These are phyloP conservation scores for Pythium brachiatum DNA, from an alignment of 352 stramenopile genomes.

Conservation along the genomic window DNA sequence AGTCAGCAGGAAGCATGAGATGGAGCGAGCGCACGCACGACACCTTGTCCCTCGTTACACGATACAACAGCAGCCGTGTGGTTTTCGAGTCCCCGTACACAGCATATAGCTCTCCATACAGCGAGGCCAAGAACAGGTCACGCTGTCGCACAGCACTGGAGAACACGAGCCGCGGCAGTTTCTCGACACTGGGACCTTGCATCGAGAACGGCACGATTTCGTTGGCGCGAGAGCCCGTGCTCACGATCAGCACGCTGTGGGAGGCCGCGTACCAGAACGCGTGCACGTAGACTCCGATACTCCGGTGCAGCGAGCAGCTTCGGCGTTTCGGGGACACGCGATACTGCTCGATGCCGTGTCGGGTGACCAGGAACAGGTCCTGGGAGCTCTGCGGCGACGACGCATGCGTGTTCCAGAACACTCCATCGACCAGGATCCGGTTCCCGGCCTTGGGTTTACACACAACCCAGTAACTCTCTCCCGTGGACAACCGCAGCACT, in stretches of 20 bases:
- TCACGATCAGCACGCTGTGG: slow-evolving; percentile 66
- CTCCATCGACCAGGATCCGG: slow-evolving; percentile 49
- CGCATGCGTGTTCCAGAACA: slow-evolving; percentile 70
- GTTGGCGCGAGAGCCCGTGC: slow-evolving; percentile 67
- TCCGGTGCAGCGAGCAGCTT: slow-evolving; percentile 53
- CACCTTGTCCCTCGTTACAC: slow-evolving; percentile 58
- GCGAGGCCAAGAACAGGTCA: slow-evolving; percentile 57
- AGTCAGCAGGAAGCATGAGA: slow-evolving; percentile 59
- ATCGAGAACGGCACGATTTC: slow-evolving; percentile 76
- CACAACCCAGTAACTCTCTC: slow-evolving; percentile 62
- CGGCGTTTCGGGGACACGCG: slow-evolving; percentile 57
- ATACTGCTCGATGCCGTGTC: slow-evolving; percentile 74
- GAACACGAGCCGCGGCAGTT: slow-evolving; percentile 72
- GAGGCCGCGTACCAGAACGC: slow-evolving; percentile 69
- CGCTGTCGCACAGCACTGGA: slow-evolving; percentile 46
- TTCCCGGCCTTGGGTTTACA: slow-evolving; percentile 68
- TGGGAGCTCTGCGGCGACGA: slow-evolving; percentile 44
- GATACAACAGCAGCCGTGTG: slow-evolving; percentile 69
- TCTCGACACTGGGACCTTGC: slow-evolving; percentile 54
- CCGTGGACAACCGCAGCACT: slow-evolving; percentile 44
- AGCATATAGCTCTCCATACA: slow-evolving; percentile 69
- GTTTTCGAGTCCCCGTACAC: slow-evolving; percentile 59
- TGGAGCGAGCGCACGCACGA: slow-evolving; percentile 74
- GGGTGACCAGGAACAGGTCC: slow-evolving; percentile 76
- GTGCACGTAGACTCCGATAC: slow-evolving; percentile 58